phyloP scores from a whole-genome alignment of 2,329 filamentous ascomycete genomes.

The Botrytis tulipae region DNA sequence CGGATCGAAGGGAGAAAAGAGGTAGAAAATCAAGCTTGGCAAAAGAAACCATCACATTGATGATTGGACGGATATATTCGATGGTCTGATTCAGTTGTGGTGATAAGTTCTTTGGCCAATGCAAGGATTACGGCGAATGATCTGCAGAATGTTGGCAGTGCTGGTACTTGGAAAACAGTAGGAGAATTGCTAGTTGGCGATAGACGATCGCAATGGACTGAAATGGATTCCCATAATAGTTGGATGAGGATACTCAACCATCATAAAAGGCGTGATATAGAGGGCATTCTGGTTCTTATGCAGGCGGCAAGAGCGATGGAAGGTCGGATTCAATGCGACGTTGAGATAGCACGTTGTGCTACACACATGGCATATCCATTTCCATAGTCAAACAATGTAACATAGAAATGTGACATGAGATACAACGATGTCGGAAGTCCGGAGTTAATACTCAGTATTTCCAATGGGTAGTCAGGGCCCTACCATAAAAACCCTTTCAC shows the following conservation, averaged over 20 bases:
- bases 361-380: background rate
- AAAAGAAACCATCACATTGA: background rate
- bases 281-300: background rate
- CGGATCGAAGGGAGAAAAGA: background rate
- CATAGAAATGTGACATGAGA: conserved; percentile 4
- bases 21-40: background rate
- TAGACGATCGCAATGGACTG: background rate
- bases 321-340: background rate
- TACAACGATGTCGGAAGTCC: background rate
- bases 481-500: background rate
- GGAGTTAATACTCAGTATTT: background rate
- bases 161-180: background rate
- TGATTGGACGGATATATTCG: background rate
- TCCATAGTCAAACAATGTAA: background rate
- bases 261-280: background rate
- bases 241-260: background rate
- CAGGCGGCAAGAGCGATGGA: background rate
- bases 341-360: background rate
- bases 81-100: background rate
- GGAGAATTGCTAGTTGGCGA: background rate
- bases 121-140: background rate
- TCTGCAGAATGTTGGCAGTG: background rate
- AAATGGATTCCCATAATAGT: background rate
- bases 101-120: background rate
- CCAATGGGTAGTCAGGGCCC: background rate